Base-by-base conservation (phyloP, 768 basidiomycete species). In the Xerocomus potaroensis region DNA sequence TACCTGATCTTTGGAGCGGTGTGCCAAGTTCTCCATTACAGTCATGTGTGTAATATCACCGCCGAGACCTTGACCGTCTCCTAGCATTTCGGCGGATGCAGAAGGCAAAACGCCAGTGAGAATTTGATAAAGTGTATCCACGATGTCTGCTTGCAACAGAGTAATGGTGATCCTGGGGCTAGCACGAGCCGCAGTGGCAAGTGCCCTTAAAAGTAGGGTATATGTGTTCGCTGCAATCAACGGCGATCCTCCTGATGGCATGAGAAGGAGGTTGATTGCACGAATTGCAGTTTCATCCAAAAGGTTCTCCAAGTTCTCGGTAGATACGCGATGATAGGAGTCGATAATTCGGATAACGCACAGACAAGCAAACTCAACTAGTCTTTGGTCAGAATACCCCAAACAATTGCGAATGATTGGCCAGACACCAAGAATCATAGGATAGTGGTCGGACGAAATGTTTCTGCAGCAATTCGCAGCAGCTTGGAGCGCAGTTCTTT, bases 381-480 rank as follows among this genome's bases (percentile, higher is more conserved):
- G 80, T 42, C 92, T 84, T 67, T 95, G 91, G 66, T 98, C 95
- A 23, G 91, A 84, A 61, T 95, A 96, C 0, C 81, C 76, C 37
- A 98, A 76, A 55, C 93, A 93, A 58, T 91, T 92, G 50, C 91
- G 84, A 55, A 99, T 85, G 67, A 90, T 95, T 0, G 94, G 84
- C 86, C 87, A 90, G 32, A 92, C 88, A 37, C 87, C 87, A 32
- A 77, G 80, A 60, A 98, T 85, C 82, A 91, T 91, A 27, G 79
- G 64, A 68, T 93, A 94, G 61, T 91, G 84, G 49, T 98, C 96
- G 22, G 87, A 65, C 3, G 91, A 84, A 42, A 96, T 81, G 63
- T 91, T 91, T 40, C 92, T 83, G 69, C 96, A 98, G 59, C 96
- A 98, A 58, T 97, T 97, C 27, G 95, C 86, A 2, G 94, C 94